Conservation (phyloP, 306 rosid genomes). For the Ceratonia siliqua region DNA sequence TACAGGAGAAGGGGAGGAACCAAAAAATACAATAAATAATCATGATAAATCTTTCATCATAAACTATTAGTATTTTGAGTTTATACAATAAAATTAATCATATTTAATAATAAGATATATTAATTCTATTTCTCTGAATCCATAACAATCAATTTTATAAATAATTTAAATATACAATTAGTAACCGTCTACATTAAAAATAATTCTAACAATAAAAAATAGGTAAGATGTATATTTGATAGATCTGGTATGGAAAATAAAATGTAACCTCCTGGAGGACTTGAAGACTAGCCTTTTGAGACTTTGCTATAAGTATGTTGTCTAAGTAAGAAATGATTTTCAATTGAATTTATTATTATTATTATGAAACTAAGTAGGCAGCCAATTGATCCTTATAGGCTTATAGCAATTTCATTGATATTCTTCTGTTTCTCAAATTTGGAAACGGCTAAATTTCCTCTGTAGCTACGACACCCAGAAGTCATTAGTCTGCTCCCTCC, state of each 20-base stretch:
- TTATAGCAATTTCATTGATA: background rate
- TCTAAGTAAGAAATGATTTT: background rate
- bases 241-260: background rate
- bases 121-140: too few relatives aligned
- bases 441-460: background rate
- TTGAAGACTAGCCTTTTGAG: background rate
- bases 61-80: too few relatives aligned
- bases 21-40: too few relatives aligned
- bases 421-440: background rate
- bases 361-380: background rate
- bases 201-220: too few relatives aligned
- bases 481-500: background rate
- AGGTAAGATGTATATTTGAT: background rate
- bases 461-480: background rate
- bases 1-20: too few relatives aligned
- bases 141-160: too few relatives aligned
- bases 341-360: background rate
- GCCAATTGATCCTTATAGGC: background rate
- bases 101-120: too few relatives aligned
- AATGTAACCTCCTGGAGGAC: background rate
- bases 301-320: background rate
- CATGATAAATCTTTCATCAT: too few relatives aligned
- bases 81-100: too few relatives aligned
- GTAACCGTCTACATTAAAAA: too few relatives aligned
- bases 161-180: too few relatives aligned